Percentiles rank a stretch among this genome's conserved stretches.
phyloP scores from a whole-genome alignment of 495 filamentous ascomycete genomes.

The Aspergillus nanangensis region DNA sequence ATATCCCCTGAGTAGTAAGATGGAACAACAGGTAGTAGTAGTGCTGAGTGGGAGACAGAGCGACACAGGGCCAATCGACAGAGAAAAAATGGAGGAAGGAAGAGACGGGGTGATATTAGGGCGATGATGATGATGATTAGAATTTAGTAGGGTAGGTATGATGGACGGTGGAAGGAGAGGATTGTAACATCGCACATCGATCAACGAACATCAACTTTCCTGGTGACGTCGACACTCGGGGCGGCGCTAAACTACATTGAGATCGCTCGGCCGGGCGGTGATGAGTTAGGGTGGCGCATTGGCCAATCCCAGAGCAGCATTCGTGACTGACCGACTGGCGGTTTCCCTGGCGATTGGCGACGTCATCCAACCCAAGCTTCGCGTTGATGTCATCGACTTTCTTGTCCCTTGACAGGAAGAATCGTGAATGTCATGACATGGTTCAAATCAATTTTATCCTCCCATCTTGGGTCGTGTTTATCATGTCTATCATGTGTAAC shows the following conservation, averaged over 20 bases:
- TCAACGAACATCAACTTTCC: no score
- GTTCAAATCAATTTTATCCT: background rate
- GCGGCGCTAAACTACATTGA: slow-evolving; percentile 19
- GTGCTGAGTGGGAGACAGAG: background rate
- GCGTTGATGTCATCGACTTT: slow-evolving; percentile 19
- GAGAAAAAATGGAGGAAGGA: slow-evolving; percentile 4
- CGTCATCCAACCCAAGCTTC: background rate
- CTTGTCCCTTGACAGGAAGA: slow-evolving; percentile 1
- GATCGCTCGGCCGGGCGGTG: slow-evolving; percentile 10
- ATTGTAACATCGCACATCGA: background rate
- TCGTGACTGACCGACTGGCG: background rate
- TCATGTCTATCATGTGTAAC: background rate
- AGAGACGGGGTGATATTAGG: slow-evolving; percentile 7
- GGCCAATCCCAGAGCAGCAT: background rate
- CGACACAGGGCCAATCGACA: background rate
- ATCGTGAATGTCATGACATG: slow-evolving; percentile 8
- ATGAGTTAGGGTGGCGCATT: slow-evolving; percentile 10
- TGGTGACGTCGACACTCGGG: slow-evolving; percentile 38
- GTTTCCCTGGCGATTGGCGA: background rate
- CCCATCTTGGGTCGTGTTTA: background rate
- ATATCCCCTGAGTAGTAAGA: no score
- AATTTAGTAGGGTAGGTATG: background rate
- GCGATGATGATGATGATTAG: background rate
- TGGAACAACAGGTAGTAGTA: no score
- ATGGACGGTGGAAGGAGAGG: background rate